phyloP scores from a whole-genome alignment of 192 early-diverging fungal species.

The Kappamyces sp. region DNA sequence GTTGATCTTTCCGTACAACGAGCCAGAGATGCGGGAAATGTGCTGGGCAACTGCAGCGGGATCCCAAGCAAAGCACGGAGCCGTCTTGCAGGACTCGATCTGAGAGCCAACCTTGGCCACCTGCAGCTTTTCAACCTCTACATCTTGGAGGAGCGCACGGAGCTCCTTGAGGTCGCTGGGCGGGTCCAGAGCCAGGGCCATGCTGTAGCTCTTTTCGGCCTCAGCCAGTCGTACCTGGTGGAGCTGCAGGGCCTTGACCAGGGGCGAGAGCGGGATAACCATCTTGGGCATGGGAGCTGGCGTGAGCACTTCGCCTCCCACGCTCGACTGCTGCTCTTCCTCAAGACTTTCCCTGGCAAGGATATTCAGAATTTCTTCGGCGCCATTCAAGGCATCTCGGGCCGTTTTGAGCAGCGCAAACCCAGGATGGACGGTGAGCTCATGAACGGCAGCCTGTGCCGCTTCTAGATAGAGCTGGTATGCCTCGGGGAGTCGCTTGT shows the following conservation, averaged over 20 bases:
- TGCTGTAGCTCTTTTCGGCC: neutral
- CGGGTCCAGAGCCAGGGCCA: neutral
- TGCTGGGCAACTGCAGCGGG: neutral
- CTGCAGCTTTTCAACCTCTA: slow-evolving; percentile 5
- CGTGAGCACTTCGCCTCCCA: too few relatives aligned
- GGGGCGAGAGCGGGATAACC: slow-evolving; percentile 10
- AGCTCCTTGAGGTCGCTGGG: slow-evolving; percentile 1
- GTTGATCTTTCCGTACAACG: neutral
- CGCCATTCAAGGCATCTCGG: too few relatives aligned
- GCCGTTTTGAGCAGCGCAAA: too few relatives aligned
- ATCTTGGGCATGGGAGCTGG: neutral
- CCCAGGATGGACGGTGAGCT: too few relatives aligned
- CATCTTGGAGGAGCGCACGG: slow-evolving; percentile 7
- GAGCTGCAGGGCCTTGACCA: neutral
- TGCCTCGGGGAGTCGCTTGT: too few relatives aligned
- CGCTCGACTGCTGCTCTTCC: too few relatives aligned
- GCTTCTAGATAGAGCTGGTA: too few relatives aligned
- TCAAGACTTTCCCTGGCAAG: too few relatives aligned
- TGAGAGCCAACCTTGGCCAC: neutral
- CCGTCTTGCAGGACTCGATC: neutral
- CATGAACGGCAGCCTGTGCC: too few relatives aligned
- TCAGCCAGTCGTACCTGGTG: neutral
- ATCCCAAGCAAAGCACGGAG: neutral
- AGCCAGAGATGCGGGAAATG: slow-evolving; percentile 6
- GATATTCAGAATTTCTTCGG: too few relatives aligned